These are phyloP conservation scores for Cyathus striatus DNA, from an alignment of 768 basidiomycete species.

Conservation along the genomic window DNA sequence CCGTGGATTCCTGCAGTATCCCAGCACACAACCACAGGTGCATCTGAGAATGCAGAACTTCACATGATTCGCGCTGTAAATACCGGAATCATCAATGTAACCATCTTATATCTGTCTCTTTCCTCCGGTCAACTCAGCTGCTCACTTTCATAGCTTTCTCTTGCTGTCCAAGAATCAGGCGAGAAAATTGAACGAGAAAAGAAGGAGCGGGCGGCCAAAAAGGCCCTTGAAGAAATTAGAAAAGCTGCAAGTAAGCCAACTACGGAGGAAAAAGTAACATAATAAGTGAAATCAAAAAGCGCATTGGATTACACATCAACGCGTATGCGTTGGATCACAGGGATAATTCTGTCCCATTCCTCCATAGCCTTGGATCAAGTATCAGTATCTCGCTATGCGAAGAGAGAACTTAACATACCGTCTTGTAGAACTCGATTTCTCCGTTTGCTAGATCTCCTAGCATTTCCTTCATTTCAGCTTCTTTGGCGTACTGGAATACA, in stretches of 20 bases:
- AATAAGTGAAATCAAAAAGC: too few relatives aligned
- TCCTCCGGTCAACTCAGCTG: background rate
- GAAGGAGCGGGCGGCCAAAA: too few relatives aligned
- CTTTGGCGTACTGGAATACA: constrained; percentile 86
- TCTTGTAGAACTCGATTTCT: constrained; percentile 91
- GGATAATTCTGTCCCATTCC: constrained; percentile 95
- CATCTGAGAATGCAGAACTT: constrained; percentile 61
- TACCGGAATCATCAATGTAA: constrained; percentile 77
- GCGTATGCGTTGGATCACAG: constrained; percentile 88
- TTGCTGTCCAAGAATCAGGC: constrained; percentile 77
- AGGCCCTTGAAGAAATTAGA: too few relatives aligned
- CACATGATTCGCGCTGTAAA: constrained; percentile 78
- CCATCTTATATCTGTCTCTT: constrained; percentile 9
- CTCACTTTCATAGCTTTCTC: constrained; percentile 46
- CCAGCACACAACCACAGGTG: constrained; percentile 64
- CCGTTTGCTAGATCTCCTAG: constrained; percentile 85
- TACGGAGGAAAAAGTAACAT: too few relatives aligned
- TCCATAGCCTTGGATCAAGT: constrained; percentile 70
- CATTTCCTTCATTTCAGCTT: constrained; percentile 97
- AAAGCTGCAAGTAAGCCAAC: too few relatives aligned
- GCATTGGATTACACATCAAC: constrained; percentile 72
- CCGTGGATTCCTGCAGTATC: constrained; percentile 76
- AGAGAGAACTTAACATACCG: constrained; percentile 36
- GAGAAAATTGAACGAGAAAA: constrained; percentile 48
- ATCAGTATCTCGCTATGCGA: constrained; percentile 2